A percentile compares a stretch with the other conserved stretches of the same genome.
phyloP scores from a whole-genome alignment of 2,329 filamentous ascomycete species.

The Colletotrichum sp. region DNA sequence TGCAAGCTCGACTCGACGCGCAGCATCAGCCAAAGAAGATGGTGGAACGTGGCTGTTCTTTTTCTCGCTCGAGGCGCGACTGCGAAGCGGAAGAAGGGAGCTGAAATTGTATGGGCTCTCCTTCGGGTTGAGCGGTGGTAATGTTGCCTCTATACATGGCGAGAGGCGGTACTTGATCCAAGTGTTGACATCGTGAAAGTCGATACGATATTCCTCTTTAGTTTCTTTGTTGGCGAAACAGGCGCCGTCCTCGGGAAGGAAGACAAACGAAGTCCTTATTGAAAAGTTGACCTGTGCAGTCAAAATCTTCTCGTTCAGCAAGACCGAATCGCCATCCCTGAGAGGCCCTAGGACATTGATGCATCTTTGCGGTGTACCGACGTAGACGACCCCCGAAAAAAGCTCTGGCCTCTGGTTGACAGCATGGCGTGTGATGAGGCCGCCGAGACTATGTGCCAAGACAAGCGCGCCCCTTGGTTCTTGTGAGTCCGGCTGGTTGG shows the following conservation, averaged over 20 bases:
- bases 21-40: conserved; percentile 26
- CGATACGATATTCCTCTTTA: conserved; percentile 78
- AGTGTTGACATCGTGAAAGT: conserved; percentile 80
- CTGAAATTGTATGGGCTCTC: conserved; percentile 41
- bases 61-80: conserved; percentile 46
- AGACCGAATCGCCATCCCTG: conserved; percentile 89
- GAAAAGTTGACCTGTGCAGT: conserved; percentile 95
- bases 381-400: conserved; percentile 85
- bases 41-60: conserved; percentile 21
- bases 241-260: conserved; percentile 84
- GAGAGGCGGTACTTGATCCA: conserved; percentile 83
- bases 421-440: conserved; percentile 85
- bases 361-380: conserved; percentile 83
- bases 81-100: conserved; percentile 53
- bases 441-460: conserved; percentile 86
- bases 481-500: conserved; percentile 66
- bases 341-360: conserved; percentile 91
- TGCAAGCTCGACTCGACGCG: conserved; percentile 30
- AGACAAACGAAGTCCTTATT: conserved; percentile 82
- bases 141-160: conserved; percentile 73
- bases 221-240: conserved; percentile 88
- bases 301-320: conserved; percentile 86
- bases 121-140: conserved; percentile 59
- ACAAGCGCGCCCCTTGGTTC: conserved; percentile 79
- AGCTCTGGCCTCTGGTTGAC: conserved; percentile 86